phyloP scores from a whole-genome alignment of 1,139 yeast species.

The Nadsonia starkeyi-henricii region DNA sequence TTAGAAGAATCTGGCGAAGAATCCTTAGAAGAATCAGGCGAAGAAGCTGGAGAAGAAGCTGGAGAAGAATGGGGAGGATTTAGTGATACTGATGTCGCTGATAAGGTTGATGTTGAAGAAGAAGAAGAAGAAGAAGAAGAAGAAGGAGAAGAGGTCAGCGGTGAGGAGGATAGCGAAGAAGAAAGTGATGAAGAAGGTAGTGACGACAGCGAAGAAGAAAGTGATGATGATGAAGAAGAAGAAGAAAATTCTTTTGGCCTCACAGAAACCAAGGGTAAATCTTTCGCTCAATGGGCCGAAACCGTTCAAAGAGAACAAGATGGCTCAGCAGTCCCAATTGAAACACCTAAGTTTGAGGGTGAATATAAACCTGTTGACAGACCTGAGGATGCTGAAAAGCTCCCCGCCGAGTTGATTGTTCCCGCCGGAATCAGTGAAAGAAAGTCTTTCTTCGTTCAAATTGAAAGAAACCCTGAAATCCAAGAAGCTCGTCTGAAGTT shows the following conservation, averaged over 20 bases:
- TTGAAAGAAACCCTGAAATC: slow-evolving; percentile 48
- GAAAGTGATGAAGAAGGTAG: slow-evolving; percentile 9
- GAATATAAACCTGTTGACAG: slow-evolving; percentile 23
- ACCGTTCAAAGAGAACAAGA: slow-evolving; percentile 19
- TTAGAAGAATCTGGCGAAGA: slow-evolving; percentile 7
- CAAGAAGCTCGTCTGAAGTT: slow-evolving; percentile 54
- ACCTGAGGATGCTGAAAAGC: slow-evolving; percentile 23
- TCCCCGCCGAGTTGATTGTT: slow-evolving; percentile 36
- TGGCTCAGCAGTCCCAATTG: slow-evolving; percentile 9
- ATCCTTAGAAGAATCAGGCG: slow-evolving; percentile 9
- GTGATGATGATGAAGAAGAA: slow-evolving; percentile 16
- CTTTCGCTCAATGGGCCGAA: slow-evolving; percentile 43
- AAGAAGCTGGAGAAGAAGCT: slow-evolving; percentile 10
- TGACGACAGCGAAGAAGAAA: slow-evolving; percentile 16
- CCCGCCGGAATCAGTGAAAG: slow-evolving; percentile 41
- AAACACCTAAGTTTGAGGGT: slow-evolving; percentile 20
- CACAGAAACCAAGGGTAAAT: slow-evolving; percentile 27
- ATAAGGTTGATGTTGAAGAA: slow-evolving; percentile 11
- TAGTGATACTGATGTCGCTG: slow-evolving; percentile 14
- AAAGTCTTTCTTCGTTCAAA: slow-evolving; percentile 54
- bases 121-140: slow-evolving; percentile 14
- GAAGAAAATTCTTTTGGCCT: slow-evolving; percentile 13
- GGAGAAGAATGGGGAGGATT: slow-evolving; percentile 12
- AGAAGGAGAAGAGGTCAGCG: slow-evolving; percentile 10
- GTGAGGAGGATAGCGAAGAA: slow-evolving; percentile 8